Percentiles rank a stretch among this genome's conserved stretches.
Evolutionary conservation across 306 rosid genomes (phyloP).

Genomic region (Oxytropis ochrocephala): DNA sequence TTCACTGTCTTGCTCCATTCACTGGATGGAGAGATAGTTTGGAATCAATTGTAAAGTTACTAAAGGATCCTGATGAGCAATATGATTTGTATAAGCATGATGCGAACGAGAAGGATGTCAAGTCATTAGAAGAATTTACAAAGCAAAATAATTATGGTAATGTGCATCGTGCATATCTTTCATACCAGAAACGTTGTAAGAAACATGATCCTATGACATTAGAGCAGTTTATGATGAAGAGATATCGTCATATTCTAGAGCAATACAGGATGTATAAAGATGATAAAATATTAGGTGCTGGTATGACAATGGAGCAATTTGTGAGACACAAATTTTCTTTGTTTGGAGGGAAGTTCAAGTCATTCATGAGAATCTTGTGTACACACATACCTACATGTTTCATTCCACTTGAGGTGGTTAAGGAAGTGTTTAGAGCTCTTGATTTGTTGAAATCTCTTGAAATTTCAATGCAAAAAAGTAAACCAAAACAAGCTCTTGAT

Average conservation of each 20-base stretch:
- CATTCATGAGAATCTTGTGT: background rate
- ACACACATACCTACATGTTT: constrained; percentile 44
- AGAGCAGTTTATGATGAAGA: constrained; percentile 5
- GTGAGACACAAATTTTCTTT: constrained; percentile 3
- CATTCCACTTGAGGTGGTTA: constrained; percentile 15
- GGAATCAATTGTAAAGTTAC: constrained; percentile 9
- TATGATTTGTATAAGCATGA: background rate
- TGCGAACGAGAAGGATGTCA: background rate
- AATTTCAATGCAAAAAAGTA: background rate
- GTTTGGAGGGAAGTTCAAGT: background rate
- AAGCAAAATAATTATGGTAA: background rate
- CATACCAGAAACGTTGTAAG: background rate
- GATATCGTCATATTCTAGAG: background rate
- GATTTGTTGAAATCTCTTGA: background rate
- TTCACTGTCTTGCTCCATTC: background rate
- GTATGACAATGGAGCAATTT: constrained; percentile 9
- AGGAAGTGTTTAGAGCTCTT: background rate
- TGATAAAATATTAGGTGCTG: background rate
- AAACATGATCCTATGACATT: background rate
- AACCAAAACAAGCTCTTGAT: background rate
- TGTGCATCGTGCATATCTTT: background rate
- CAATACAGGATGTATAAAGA: background rate
- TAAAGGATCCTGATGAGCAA: background rate
- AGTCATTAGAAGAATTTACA: background rate
- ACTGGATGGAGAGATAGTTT: constrained; percentile 23